Percentiles rank a stretch among this genome's conserved stretches.
phyloP scores from a whole-genome alignment of 73 alveolate species.

The Paramecium pentaurelia region DNA sequence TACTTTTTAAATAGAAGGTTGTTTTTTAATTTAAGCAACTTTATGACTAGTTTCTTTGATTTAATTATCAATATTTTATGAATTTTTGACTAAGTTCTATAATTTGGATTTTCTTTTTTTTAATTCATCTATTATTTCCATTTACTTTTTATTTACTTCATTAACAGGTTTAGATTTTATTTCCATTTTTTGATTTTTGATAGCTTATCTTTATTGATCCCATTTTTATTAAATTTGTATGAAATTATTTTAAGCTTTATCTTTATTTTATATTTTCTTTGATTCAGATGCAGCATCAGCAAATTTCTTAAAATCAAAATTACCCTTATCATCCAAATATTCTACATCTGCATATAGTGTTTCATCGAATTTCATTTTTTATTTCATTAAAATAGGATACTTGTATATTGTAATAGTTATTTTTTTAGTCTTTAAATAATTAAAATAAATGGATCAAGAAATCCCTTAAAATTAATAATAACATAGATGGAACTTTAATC shows the following conservation, averaged over 20 bases:
- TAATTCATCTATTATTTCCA: neutral
- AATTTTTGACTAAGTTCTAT: neutral
- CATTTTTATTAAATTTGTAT: neutral
- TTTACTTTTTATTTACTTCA: neutral
- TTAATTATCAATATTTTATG: neutral
- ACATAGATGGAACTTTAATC: neutral
- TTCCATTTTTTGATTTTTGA: neutral
- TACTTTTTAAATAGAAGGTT: neutral
- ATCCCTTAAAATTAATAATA: neutral
- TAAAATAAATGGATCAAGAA: neutral
- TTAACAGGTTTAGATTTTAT: neutral
- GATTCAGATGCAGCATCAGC: slow-evolving; percentile 18
- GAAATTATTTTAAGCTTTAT: neutral
- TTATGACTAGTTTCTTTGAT: neutral
- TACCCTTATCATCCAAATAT: slow-evolving; percentile 23
- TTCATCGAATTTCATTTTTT: neutral
- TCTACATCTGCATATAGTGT: slow-evolving; percentile 48
- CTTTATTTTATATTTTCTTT: neutral
- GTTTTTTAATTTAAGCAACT: neutral
- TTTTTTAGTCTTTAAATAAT: neutral
- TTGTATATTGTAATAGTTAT: neutral
- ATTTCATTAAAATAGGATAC: neutral
- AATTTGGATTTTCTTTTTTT: neutral
- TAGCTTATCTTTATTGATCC: slow-evolving; percentile 10
- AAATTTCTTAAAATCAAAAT: slow-evolving; percentile 26